Evolutionary conservation across 257 asterid genomes (phyloP), one percentile per base, ranked within the genome.

Genomic region (Perilla frutescens): DNA sequence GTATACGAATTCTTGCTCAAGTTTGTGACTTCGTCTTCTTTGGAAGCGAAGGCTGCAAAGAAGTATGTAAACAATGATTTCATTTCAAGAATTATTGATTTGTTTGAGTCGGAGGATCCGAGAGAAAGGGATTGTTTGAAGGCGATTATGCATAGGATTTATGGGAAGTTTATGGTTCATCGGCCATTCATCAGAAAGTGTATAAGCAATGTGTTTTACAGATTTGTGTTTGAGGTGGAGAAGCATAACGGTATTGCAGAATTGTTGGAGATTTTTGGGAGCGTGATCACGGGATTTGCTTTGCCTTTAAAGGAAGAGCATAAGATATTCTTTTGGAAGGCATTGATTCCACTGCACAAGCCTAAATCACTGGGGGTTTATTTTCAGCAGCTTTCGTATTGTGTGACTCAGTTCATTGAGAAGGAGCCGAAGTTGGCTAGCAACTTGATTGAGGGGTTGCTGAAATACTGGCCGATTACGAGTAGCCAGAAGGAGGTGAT

Each of bases 301-400:
- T 59, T 91, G 83, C 98, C 97, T 26, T 75, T 90, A 70, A 90
- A 93, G 78, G 96, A 89, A 76, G 98, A 91, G 87, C 97, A 91
- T 76, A 93, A 88, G 83, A 80, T 87, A 31, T 88, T 91, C 73
- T 80, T 93, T 80, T 85, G 82, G 80, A 85, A 79, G 83, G 90
- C 79, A 0, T 77, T 93, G 84, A 76, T 93, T 60, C 96, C 98
- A 0, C 70, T 91, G 82, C 98, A 93, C 84, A 91, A 91, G 82
- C 91, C 97, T 0, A 91, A 89, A 80, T 88, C 92, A 0, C 61
- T 93, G 77, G 97, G 94, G 58, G 76, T 85, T 75, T 91, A 93
- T 73, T 86, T 83, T 72, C 96, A 91, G 80, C 96, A 93, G 85
- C 86, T 93, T 68, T 79, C 93, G 3, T 91, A 86, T 79, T 93